These are phyloP conservation scores for Trypanosomatidae sp. DNA, from an alignment of 208 protist genomes.

Conservation along the genomic window DNA sequence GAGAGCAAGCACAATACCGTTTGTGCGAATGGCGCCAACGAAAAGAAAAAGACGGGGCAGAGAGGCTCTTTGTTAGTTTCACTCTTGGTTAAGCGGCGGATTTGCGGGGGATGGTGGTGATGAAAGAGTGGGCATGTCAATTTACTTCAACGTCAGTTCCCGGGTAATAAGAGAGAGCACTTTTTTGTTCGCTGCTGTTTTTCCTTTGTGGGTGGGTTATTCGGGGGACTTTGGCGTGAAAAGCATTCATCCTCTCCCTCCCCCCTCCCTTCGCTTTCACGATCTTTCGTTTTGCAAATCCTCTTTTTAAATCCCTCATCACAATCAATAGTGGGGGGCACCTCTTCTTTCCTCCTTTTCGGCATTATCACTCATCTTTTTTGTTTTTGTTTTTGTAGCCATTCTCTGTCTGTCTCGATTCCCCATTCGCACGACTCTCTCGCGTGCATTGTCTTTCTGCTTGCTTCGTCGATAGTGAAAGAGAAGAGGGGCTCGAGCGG, in stretches of 20 bases:
- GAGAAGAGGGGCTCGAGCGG: neutral
- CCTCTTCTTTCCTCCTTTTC: neutral
- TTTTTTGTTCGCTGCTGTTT: neutral
- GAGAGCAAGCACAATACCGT: neutral
- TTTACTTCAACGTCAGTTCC: neutral
- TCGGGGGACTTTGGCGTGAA: neutral
- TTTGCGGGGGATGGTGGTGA: neutral
- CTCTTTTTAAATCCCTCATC: neutral
- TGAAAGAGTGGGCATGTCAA: neutral
- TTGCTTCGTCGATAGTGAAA: neutral
- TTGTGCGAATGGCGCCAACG: neutral
- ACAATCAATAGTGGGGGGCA: neutral
- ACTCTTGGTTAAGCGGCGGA: neutral
- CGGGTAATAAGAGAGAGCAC: neutral
- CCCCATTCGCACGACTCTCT: neutral
- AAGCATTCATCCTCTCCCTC: neutral
- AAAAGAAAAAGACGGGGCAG: conserved; percentile 2
- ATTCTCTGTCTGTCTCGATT: neutral
- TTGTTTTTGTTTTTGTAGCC: neutral
- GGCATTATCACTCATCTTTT: neutral
- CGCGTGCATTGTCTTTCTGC: neutral
- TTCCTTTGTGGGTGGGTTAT: neutral
- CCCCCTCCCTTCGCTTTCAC: neutral
- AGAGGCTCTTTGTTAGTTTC: neutral
- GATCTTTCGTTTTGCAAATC: neutral